phyloP scores from a whole-genome alignment of 345 rosid genomes.

The Sisymbrium irio region DNA sequence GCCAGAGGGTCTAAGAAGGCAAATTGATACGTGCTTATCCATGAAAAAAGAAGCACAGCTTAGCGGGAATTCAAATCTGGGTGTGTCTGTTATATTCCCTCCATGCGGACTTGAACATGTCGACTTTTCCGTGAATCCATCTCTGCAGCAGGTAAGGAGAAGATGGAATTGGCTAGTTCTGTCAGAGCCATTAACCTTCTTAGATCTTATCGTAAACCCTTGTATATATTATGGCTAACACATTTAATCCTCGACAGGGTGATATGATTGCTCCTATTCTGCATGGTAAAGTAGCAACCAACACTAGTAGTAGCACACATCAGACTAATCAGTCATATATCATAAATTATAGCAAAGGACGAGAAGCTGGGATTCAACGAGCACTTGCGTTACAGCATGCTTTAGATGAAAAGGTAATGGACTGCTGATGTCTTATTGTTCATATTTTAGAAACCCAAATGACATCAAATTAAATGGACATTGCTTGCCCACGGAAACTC shows the following conservation, averaged over 20 bases:
- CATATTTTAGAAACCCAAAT: no score
- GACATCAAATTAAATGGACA: constrained; percentile 2
- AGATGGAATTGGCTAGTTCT: constrained; percentile 5
- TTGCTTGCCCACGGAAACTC: background rate
- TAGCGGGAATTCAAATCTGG: constrained; percentile 47
- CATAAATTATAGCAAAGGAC: constrained; percentile 42
- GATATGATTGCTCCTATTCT: constrained; percentile 37
- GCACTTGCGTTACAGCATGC: constrained; percentile 50
- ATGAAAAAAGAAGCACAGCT: constrained; percentile 49
- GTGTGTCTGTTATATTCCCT: constrained; percentile 45
- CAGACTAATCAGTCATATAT: constrained; percentile 35
- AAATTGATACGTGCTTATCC: constrained; percentile 41
- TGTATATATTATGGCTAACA: constrained; percentile 6
- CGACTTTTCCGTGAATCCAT: constrained; percentile 39
- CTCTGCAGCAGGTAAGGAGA: constrained; percentile 38
- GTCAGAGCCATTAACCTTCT: background rate
- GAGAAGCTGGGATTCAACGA: constrained; percentile 59
- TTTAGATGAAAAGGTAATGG: constrained; percentile 60
- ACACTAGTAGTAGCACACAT: constrained; percentile 38
- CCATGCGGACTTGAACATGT: constrained; percentile 47
- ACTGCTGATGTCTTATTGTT: no score
- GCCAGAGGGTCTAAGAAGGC: constrained; percentile 83
- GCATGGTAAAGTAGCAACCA: constrained; percentile 41
- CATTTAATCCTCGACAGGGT: constrained; percentile 39
- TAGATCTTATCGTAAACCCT: constrained; percentile 4